A percentile compares a stretch with the other conserved stretches of the same genome.
These are phyloP conservation scores for Prunus mira DNA, from an alignment of 306 rosid genomes.

Conservation along the genomic window DNA sequence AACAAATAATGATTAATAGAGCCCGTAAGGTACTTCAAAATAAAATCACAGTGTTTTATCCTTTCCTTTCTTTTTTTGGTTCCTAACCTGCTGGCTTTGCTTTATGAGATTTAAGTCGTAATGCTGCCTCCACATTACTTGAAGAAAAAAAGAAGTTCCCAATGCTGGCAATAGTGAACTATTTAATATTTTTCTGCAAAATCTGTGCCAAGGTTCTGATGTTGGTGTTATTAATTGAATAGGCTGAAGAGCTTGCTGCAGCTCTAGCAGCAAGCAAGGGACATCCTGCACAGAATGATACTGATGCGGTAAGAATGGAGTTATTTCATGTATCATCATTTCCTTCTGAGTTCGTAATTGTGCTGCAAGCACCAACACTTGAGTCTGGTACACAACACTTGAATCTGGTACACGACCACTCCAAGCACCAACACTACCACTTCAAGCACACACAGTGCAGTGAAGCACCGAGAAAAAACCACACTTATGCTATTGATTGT, in stretches of 20 bases:
- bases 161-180: neutral
- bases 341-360: neutral
- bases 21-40: constrained; percentile 69
- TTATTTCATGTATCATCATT: neutral
- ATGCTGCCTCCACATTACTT: too few species aligned
- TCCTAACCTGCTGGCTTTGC: neutral
- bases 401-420: too few species aligned
- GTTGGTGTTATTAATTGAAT: constrained; percentile 26
- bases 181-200: neutral
- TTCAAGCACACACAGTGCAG: too few species aligned
- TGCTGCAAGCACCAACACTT: neutral
- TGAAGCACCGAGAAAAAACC: too few species aligned
- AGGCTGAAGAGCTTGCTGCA: constrained; percentile 96
- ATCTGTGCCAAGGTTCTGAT: constrained; percentile 15
- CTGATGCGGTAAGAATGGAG: constrained; percentile 56
- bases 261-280: constrained; percentile 82
- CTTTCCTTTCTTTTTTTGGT: neutral
- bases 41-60: neutral
- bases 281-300: constrained; percentile 52
- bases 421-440: too few species aligned
- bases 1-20: constrained; percentile 78
- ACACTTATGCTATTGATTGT: too few species aligned
- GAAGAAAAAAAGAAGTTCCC: too few species aligned
- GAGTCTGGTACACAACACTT: too few species aligned
- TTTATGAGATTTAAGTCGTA: neutral